Evolutionary conservation across 2,329 filamentous ascomycete genomes (phyloP).

Genomic region (Rhynchosporium secalis): DNA sequence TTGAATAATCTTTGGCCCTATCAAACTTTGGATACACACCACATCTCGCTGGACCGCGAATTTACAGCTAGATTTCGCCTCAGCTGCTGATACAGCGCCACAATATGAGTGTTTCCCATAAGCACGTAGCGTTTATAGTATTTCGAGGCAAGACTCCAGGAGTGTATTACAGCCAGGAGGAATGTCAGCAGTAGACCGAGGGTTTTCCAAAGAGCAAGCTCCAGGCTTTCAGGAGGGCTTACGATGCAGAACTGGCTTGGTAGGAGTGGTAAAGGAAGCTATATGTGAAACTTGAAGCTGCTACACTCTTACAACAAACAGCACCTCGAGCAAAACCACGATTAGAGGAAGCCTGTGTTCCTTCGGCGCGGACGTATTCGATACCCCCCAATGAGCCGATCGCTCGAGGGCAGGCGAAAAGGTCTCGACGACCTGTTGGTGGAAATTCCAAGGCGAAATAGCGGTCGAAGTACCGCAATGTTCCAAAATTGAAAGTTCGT

Average conservation of each 20-base stretch:
- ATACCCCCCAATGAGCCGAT: neutral
- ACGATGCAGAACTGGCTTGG: conserved; percentile 5
- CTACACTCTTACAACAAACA: conserved; percentile 10
- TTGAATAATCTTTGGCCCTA: neutral
- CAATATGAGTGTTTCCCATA: neutral
- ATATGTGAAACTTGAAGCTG: conserved; percentile 6
- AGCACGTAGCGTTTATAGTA: conserved; percentile 2
- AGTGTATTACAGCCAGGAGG: conserved; percentile 6
- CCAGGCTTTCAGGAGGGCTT: conserved; percentile 6
- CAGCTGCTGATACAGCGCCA: neutral
- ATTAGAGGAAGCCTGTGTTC: neutral
- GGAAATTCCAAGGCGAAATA: neutral
- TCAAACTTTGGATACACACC: neutral
- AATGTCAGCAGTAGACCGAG: conserved; percentile 23
- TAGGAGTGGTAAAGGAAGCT: conserved; percentile 9
- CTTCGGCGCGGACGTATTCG: neutral
- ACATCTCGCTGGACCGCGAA: too few species aligned
- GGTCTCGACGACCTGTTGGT: neutral
- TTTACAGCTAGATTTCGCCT: too few species aligned
- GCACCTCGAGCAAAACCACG: neutral
- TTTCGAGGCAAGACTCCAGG: conserved; percentile 7
- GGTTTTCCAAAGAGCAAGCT: conserved; percentile 19
- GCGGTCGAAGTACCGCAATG: neutral
- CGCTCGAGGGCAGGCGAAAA: neutral
- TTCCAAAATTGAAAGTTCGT: neutral